These are phyloP conservation scores for Actinomortierella wolfii DNA, from an alignment of 371 early-diverging fungal species.

Conservation along the genomic window DNA sequence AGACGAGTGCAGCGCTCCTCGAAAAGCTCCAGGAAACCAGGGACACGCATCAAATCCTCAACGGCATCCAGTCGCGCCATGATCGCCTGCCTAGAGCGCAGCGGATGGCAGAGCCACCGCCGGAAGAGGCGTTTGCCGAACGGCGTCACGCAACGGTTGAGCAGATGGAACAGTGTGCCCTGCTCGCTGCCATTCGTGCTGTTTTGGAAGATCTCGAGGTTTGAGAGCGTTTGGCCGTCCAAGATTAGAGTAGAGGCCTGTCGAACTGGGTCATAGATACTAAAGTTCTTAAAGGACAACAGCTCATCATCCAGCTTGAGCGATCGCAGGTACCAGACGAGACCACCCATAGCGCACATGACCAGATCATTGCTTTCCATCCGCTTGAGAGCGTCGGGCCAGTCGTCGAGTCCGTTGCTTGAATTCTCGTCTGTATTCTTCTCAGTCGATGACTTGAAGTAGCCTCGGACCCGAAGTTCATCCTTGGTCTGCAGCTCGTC, in stretches of 20 bases:
- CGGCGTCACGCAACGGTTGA: conserved; percentile 88
- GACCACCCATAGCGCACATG: conserved; percentile 78
- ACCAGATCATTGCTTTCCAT: conserved; percentile 49
- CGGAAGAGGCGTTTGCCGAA: conserved; percentile 82
- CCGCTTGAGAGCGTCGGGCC: conserved; percentile 58
- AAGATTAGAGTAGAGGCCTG: conserved; percentile 73
- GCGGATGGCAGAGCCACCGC: conserved; percentile 95
- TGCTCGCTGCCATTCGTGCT: conserved; percentile 72
- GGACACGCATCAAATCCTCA: conserved; percentile 72
- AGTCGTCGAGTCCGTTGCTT: conserved; percentile 75
- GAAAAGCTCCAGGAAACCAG: conserved; percentile 56
- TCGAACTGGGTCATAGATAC: conserved; percentile 78
- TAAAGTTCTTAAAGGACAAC: conserved; percentile 83
- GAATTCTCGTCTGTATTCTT: conserved; percentile 29
- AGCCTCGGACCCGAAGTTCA: conserved; percentile 69
- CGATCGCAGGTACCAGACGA: conserved; percentile 77
- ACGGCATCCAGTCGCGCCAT: conserved; percentile 87
- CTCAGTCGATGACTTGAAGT: conserved; percentile 57
- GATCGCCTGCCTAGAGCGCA: conserved; percentile 75
- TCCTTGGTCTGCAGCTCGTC: conserved; percentile 63
- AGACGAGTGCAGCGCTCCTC: conserved; percentile 49
- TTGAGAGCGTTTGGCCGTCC: conserved; percentile 94
- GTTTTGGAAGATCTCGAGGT: conserved; percentile 94
- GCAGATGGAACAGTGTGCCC: conserved; percentile 87
- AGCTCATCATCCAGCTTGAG: conserved; percentile 87